Evolutionary conservation across 345 rosid genomes (phyloP), one percentile per base, ranked within the genome.

Genomic region (Citrus glauca): DNA sequence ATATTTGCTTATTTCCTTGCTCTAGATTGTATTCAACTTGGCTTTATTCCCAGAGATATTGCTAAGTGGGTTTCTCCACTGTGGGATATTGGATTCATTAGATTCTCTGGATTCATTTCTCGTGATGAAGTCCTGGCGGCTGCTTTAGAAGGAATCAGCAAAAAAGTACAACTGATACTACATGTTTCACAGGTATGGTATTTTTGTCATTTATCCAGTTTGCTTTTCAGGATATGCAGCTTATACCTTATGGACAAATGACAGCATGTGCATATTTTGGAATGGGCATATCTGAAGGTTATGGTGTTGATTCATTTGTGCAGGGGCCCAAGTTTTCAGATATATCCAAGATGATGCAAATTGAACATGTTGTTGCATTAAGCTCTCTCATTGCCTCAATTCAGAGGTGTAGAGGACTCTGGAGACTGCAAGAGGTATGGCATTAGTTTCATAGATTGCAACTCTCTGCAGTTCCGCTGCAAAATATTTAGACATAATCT

Each of bases 51-150:
- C 38, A 85, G 91, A 82, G 74, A 80, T 84, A 82, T 92, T 55
- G 97, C 93, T 71, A 93, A 90, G 81, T 93, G 97, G 98, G 91
- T 93, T 77, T 93, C 98, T 76, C 98, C 98, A 6, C 81, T 93
- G 88, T 95, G 97, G 98, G 98, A 93, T 66, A 75, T 78, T 67
- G 92, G 95, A 65, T 86, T 90, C 85, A 88, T 93, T 63, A 86
- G 74, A 75, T 95, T 93, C 84, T 88, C 85, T 72, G 98, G 98
- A 73, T 90, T 85, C 80, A 75, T 95, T 71, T 88, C 77, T 86
- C 84, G 89, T 28, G 88, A 92, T 72, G 95, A 93, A 79, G 94
- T 87, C 83, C 95, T 93, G 75, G 87, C 84, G 35, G 94, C 94
- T 81, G 95, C 95, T 76, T 84, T 87, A 42, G 91, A 86, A 71